Evolutionary conservation across 2,329 filamentous ascomycete species (phyloP).

Genomic region (Tolypocladium tundrense): DNA sequence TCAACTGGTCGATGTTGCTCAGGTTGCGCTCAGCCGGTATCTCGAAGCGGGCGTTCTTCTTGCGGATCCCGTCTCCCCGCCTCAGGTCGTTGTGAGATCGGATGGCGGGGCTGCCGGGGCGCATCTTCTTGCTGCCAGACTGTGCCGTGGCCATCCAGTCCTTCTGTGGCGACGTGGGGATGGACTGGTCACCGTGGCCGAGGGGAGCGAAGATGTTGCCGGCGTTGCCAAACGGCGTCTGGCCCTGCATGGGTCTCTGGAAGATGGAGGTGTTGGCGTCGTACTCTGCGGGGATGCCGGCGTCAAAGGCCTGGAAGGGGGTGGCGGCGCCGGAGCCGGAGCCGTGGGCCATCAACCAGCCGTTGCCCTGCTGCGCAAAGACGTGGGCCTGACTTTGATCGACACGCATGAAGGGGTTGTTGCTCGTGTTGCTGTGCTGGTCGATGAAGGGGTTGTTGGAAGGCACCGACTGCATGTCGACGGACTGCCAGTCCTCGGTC

Average conservation of each 20-base stretch:
- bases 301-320: conserved; percentile 56
- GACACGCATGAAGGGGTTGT: conserved; percentile 59
- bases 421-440: conserved; percentile 46
- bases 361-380: conserved; percentile 28
- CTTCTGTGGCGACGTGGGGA: conserved; percentile 47
- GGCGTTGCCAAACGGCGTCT: conserved; percentile 45
- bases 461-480: conserved; percentile 53
- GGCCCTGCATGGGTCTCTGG: conserved; percentile 39
- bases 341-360: conserved; percentile 55
- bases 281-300: conserved; percentile 42
- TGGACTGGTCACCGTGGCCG: conserved; percentile 35
- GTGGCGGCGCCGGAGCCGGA: conserved; percentile 67
- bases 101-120: conserved; percentile 56
- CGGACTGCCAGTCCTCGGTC: conserved; percentile 51
- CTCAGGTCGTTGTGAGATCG: conserved; percentile 67
- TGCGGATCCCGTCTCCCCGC: conserved; percentile 81
- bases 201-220: conserved; percentile 44
- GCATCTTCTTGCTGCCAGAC: conserved; percentile 49
- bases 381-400: conserved; percentile 36
- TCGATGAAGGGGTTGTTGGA: conserved; percentile 56
- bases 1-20: conserved; percentile 88
- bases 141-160: conserved; percentile 44
- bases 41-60: conserved; percentile 98
- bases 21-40: conserved; percentile 91
- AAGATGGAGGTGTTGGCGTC: conserved; percentile 44